Evolutionary conservation across 2,329 filamentous ascomycete species (phyloP).

Genomic region (Beauveria sp.): DNA sequence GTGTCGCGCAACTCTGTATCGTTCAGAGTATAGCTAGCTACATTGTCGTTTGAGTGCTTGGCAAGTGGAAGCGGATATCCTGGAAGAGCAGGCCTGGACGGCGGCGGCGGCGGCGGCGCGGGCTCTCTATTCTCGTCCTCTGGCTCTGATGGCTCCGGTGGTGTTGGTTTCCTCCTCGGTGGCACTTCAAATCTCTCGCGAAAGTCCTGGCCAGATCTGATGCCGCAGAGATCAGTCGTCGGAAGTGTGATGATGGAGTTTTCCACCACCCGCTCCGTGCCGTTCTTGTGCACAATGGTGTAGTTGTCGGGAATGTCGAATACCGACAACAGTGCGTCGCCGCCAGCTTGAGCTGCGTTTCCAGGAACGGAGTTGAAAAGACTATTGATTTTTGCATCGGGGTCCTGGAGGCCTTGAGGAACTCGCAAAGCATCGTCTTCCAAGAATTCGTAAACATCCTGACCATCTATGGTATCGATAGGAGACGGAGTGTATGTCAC

Average conservation of each 20-base stretch:
- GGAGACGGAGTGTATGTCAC: neutral
- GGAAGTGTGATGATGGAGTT: neutral
- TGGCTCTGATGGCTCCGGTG: too few species aligned
- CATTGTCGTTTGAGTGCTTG: slow-evolving; percentile 17
- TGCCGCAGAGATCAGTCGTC: neutral
- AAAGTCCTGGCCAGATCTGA: neutral
- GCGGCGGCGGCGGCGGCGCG: neutral
- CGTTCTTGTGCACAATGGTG: slow-evolving; percentile 7
- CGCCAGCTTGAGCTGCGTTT: neutral
- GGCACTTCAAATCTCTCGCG: neutral
- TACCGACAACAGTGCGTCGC: neutral
- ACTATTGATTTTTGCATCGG: neutral
- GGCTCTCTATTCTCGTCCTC: neutral
- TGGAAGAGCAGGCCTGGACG: slow-evolving; percentile 1
- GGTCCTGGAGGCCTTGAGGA: neutral
- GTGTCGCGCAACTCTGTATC: slow-evolving; percentile 16
- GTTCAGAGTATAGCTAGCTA: slow-evolving; percentile 22
- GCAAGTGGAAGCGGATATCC: slow-evolving; percentile 20
- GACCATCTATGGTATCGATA: neutral
- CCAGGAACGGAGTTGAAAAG: neutral
- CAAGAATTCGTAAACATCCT: slow-evolving; percentile 3
- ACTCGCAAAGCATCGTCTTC: neutral
- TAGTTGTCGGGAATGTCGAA: slow-evolving; percentile 5
- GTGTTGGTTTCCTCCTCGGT: neutral
- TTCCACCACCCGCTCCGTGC: neutral